Base-by-base conservation (phyloP, 2,329 filamentous ascomycete genomes). In the Rhynchosporium agropyri region DNA sequence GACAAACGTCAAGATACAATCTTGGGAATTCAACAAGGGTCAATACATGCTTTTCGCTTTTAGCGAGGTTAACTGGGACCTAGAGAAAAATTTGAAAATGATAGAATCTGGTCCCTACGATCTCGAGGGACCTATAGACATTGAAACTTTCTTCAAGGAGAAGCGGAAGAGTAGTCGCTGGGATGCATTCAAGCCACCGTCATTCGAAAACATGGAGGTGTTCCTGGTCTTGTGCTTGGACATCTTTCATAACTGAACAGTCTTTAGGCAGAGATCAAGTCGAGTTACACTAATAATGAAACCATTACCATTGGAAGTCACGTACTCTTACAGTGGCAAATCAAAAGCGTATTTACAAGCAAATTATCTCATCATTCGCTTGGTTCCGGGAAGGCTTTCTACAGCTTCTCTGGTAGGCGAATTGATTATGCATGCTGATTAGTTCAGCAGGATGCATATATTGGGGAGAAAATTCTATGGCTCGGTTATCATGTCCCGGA, bases 21-120 rank as follows among this genome's bases (percentile, higher is more conserved):
- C 61, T 1, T 50, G 54, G 33, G 31, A 49, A 29, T 28, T 45
- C 2, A 29, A 63, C 13, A 51, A 65, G 36, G 50, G 59, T 26
- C 12, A 12, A 3, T 61, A 59, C 61, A 43, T 63, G 20, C 10
- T 29, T 2, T 67, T 67, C 38, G 63, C 65, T 6, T 29, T 61
- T 56, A 60, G 60, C 2, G 58, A 53, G 15, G 53, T 13, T 15
- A 13, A 20, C 6, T 57, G 59, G 50, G 33, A 40, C 8, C 40
- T 45, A n/a, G 29, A 65, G 29, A n/a, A 46, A 20, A 20, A 20
- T 20, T 20, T 20, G 20, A 20, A 20, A n/a, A 31, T 61, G 50
- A 53, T 48, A 20, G 28, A 45, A 7, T 62, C 53, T 48, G 58
- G 54, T 28, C 51, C 51, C 2, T 20, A 54, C 13, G 51, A 40